Base-by-base conservation (phyloP, 139 green algal species). In the Picochlorum costavermella region DNA sequence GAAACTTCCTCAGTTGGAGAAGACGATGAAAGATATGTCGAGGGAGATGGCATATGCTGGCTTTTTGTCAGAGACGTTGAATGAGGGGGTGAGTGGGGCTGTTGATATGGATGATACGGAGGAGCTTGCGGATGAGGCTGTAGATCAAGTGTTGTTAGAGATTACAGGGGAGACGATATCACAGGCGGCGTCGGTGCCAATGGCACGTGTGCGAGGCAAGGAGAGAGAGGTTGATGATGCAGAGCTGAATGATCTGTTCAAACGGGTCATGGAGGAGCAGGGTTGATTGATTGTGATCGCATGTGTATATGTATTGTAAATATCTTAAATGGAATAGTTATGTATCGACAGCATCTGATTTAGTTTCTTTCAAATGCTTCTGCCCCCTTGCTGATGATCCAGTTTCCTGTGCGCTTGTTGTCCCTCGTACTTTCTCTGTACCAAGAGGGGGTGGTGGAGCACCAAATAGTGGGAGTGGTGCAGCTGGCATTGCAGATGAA, bases 31-130 rank as follows among this genome's bases (percentile, higher is more conserved):
- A 60, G 81, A 93, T 37, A 91, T 96, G 88, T 81, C 78, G 10
- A 85, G 71, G 71, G 86, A 96, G 75, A 96, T 95, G 88, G 79
- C 77, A 64, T 91, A 90, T 74, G 86, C 85, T 6, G 89, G 89
- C 0, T 56, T 96, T 49, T 95, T 96, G 30, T 81, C 91, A n/a
- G 89, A 96, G 70, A 94, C 92, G 76, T 85, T 95, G 63, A 71
- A 66, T 12, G 89, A 95, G 25, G 71, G 75, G 2, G 70, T 96
- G 25, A 84, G 91, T 37, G 61, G 40, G n/a, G 75, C 67, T 4
- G 33, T 88, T 36, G 86, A 86, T 17, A 65, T 12, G 9, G 86
- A 92, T 26, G 79, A 86, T 16, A 63, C 89, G 55, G 83, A 92
- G 50, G 76, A 93, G 55, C 83, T 90, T 55, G 82, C 77, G 1